Base-by-base conservation (phyloP, 2,329 filamentous ascomycete genomes). In the Nigrograna mackinnonii region DNA sequence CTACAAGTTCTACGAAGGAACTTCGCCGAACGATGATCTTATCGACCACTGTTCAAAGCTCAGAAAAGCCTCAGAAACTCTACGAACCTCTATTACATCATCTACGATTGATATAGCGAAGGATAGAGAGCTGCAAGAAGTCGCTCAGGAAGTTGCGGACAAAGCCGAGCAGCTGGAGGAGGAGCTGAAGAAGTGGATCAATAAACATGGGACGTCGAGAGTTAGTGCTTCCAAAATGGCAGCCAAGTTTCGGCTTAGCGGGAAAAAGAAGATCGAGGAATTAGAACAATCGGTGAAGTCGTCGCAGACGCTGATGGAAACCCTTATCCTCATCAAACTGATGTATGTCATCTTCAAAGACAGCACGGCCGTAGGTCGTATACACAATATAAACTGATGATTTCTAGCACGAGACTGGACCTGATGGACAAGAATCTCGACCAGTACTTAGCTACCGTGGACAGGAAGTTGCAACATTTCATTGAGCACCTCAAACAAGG, bases 231-330 rank as follows among this genome's bases (percentile, higher is more conserved):
- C n/a, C n/a, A n/a, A n/a, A n/a, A n/a, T n/a, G n/a, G n/a, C n/a
- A n/a, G n/a, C n/a, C n/a, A n/a, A n/a, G n/a, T n/a, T n/a, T n/a
- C n/a, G n/a, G n/a, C n/a, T n/a, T n/a, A n/a, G n/a, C n/a, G 16
- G 13, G 30, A 41, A 35, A 19, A 13, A 7, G 5, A 41, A 41
- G 20, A 41, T 34, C 18, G 31, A 35, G 19, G 13, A 17, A 4
- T 19, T 41, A 3, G 20, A 41, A 11, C 16, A 6, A 2, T 41
- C 38, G 4, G n/a, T 41, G 7, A 19, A 30, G 22, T 3, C 9
- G 14, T 26, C 18, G 13, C 34, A 43, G 33, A n/a, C 20, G 9
- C 20, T 33, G 4, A 44, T 39, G 41, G 41, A 44, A 20, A 34
- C 35, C 5, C 18, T 11, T 13, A 34, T 44, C 26, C 28, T 44